Percentiles rank a stretch among this genome's conserved stretches.
Conservation (phyloP, 768 basidiomycete genomes). For the Naganishia vaughanmartiniae region DNA sequence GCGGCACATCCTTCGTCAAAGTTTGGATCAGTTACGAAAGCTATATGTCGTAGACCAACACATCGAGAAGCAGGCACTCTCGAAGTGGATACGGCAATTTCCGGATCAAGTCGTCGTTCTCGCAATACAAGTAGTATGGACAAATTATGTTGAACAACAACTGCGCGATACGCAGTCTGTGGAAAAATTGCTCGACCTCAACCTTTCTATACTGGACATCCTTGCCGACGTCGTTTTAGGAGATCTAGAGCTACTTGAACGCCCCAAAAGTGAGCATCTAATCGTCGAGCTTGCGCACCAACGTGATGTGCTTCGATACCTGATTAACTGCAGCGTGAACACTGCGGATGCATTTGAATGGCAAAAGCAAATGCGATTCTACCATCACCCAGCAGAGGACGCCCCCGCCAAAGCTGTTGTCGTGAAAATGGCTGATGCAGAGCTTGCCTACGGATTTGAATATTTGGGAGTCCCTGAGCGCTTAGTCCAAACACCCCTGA, state of each 20-base stretch:
- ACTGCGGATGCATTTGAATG: conserved; percentile 78
- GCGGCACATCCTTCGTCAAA: conserved; percentile 73
- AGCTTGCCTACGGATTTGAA: conserved; percentile 97
- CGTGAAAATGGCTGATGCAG: conserved; percentile 83
- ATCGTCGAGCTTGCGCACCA: conserved; percentile 99
- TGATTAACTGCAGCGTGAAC: conserved; percentile 64
- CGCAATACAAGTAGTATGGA: conserved; percentile 95
- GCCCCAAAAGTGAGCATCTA: conserved; percentile 95
- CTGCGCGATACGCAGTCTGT: conserved; percentile 62
- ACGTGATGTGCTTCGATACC: conserved; percentile 82
- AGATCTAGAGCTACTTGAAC: conserved; percentile 83
- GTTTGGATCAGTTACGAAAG: conserved; percentile 71
- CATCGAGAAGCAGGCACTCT: conserved; percentile 66
- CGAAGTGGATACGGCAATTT: conserved; percentile 88
- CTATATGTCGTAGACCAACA: conserved; percentile 71
- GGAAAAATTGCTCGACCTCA: conserved; percentile 67
- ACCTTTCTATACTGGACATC: conserved; percentile 80
- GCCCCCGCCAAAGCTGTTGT: conserved; percentile 76
- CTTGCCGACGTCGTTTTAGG: conserved; percentile 95
- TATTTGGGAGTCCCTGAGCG: conserved; percentile 96
- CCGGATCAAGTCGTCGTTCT: conserved; percentile 95
- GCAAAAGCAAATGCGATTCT: conserved; percentile 99
- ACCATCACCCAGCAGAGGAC: conserved; percentile 68
- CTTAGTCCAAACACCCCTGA: conserved; percentile 95
- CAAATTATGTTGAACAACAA: conserved; percentile 55